Evolutionary conservation across 208 protist species (phyloP).

Genomic region (Balamuthia mandrillaris): DNA sequence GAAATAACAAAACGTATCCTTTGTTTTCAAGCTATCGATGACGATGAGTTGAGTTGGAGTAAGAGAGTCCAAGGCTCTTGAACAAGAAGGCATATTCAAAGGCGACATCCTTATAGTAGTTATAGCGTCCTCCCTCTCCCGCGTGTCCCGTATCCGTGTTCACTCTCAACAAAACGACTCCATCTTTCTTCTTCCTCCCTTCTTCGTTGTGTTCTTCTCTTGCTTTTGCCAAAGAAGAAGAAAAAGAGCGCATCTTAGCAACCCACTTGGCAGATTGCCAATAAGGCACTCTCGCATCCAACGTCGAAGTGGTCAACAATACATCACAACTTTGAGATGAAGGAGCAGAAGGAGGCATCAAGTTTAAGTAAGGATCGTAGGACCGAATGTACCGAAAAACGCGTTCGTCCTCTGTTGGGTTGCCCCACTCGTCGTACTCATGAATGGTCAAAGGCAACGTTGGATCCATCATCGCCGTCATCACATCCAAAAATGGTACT

Average conservation of each 20-base stretch:
- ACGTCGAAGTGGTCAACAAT: conserved; percentile 2
- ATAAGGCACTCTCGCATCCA: conserved; percentile 31
- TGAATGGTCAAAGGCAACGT: conserved; percentile 41
- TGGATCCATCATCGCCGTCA: conserved; percentile 42
- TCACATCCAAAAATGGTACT: conserved; percentile 41
- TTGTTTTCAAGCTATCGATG: too few relatives aligned
- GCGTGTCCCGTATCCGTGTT: background rate
- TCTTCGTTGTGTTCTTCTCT: too few relatives aligned
- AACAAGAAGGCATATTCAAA: background rate
- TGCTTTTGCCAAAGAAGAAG: too few relatives aligned
- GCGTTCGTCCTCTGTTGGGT: background rate
- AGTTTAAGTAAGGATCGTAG: conserved; percentile 49
- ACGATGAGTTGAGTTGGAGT: too few relatives aligned
- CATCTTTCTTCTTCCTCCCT: background rate
- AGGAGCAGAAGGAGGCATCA: background rate
- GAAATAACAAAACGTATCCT: too few relatives aligned
- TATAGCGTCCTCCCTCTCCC: background rate
- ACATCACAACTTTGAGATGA: background rate
- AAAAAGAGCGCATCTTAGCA: conserved; percentile 26
- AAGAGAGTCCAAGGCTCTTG: conserved; percentile 1
- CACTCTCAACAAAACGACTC: background rate
- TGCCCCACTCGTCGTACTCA: conserved; percentile 54
- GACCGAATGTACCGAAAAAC: background rate
- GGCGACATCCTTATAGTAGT: conserved; percentile 3
- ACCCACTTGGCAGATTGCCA: conserved; percentile 43